Evolutionary conservation across 805 yeast species (phyloP), one percentile per base, ranked within the genome.

Genomic region (Pichia insulana): DNA sequence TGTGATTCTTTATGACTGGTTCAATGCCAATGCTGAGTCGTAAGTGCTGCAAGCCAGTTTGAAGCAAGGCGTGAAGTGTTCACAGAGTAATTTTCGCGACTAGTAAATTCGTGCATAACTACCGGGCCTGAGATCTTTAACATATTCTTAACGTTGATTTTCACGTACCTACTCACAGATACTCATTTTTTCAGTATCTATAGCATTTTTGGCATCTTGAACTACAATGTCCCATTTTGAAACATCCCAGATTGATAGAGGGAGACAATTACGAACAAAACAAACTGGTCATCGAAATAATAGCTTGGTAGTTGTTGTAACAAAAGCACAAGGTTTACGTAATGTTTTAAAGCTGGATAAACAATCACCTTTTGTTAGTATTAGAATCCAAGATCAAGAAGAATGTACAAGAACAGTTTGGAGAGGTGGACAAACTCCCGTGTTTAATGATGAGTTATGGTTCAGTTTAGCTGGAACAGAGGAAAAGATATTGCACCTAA

Each of bases 361-460:
- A 55, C 98, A 92, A 62, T 83, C 85, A 50, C 98, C 97, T 2
- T 89, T 86, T 63, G 83, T 88, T 46, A 77, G 90, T 6, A 70
- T 85, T 11, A 68, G 97, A 43, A 70, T 92, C 5, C 90, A 89
- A 25, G 86, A 85, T 46, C 74, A 76, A 52, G 90, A 94, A 9
- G 79, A 83, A 49, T 78, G 82, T 54, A 86, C 97, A 1, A 79
- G 78, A 30, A 72, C 86, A 0, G 78, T 84, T 45, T 73, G 76
- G 40, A 67, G 97, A 50, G 98, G 96, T 1, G 98, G 98, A 2
- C 98, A 92, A 58, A 83, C 85, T 4, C 98, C 98, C 1, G 74
- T 69, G 17, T 92, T 97, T 86, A 80, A 85, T 46, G 78, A 78
- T 46, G 87, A 84, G 49, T 68, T 83, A 44, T 66, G 85, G 50